Evolutionary conservation across 1,284 basidiomycete species (phyloP).

Genomic region (Trametes sp.): DNA sequence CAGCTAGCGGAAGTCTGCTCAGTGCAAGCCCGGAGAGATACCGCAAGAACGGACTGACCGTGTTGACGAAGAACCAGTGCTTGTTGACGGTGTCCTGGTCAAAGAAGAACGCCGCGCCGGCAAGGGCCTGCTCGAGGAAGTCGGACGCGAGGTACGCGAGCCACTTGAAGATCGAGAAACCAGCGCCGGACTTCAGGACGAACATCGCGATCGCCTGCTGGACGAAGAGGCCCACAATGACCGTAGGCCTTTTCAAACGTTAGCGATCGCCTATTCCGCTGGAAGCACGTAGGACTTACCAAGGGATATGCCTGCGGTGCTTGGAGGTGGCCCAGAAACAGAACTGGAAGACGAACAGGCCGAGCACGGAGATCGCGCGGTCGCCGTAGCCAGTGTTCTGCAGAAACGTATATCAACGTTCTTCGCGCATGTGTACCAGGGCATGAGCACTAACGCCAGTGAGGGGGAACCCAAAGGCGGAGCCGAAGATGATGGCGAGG

Average conservation of each 20-base stretch:
- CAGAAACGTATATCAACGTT: slow-evolving; percentile 34
- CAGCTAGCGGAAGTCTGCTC: slow-evolving; percentile 52
- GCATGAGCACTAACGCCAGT: slow-evolving; percentile 52
- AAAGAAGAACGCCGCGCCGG: slow-evolving; percentile 84
- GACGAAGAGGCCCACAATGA: slow-evolving; percentile 84
- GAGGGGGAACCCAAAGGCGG: slow-evolving; percentile 81
- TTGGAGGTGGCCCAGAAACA: slow-evolving; percentile 72
- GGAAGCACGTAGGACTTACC: slow-evolving; percentile 50
- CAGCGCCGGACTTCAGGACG: slow-evolving; percentile 82
- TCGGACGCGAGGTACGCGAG: slow-evolving; percentile 79
- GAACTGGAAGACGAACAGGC: slow-evolving; percentile 79
- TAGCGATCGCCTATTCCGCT: slow-evolving; percentile 8
- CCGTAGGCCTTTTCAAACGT: slow-evolving; percentile 66
- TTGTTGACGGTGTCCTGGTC: slow-evolving; percentile 63
- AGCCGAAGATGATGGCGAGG: slow-evolving; percentile 79
- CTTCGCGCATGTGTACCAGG: slow-evolving; percentile 11
- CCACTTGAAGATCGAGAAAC: slow-evolving; percentile 84
- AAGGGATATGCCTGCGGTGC: slow-evolving; percentile 69
- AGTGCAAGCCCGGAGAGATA: neutral
- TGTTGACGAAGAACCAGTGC: slow-evolving; percentile 85
- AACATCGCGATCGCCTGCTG: slow-evolving; percentile 88
- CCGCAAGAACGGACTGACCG: slow-evolving; percentile 49
- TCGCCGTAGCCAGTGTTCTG: slow-evolving; percentile 77
- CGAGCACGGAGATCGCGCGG: slow-evolving; percentile 82
- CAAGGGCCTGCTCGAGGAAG: slow-evolving; percentile 69